phyloP scores from a whole-genome alignment of 352 stramenopile species.

The Phytopythium montanum region DNA sequence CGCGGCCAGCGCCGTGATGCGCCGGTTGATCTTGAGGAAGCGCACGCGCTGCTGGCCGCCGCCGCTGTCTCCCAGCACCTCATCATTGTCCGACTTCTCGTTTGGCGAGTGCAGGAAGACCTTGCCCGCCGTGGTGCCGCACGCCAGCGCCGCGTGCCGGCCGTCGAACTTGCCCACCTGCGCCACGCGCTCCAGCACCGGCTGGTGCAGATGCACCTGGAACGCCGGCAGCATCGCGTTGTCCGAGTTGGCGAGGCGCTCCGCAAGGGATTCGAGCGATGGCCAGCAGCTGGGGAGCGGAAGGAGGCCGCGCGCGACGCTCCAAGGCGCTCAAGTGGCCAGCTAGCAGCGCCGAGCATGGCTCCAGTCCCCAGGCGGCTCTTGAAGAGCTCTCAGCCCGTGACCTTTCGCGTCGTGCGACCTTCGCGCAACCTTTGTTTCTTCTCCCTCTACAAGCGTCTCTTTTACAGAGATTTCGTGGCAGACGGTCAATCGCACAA shows the following conservation, averaged over 20 bases:
- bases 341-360: background rate
- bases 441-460: background rate
- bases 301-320: background rate
- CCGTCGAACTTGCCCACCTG: slow-evolving; percentile 83
- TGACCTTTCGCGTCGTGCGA: slow-evolving; percentile 6
- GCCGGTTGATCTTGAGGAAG: slow-evolving; percentile 92
- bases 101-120: slow-evolving; percentile 91
- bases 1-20: slow-evolving; percentile 75
- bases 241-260: too few species aligned
- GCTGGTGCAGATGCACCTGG: slow-evolving; percentile 79
- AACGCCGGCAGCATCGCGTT: slow-evolving; percentile 65
- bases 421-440: background rate
- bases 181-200: slow-evolving; percentile 69
- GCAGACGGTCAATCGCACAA: too few species aligned
- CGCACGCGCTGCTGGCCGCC: slow-evolving; percentile 51
- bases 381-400: background rate
- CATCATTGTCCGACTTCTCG: slow-evolving; percentile 44
- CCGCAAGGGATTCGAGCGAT: too few species aligned
- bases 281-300: too few species aligned
- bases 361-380: background rate
- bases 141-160: slow-evolving; percentile 68
- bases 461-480: background rate
- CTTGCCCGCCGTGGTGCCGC: slow-evolving; percentile 86
- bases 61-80: slow-evolving; percentile 9
- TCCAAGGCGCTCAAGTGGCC: background rate